Percentiles rank a stretch among this genome's conserved stretches.
Conservation (phyloP, 768 basidiomycete genomes). For the Hericium coralloides region DNA sequence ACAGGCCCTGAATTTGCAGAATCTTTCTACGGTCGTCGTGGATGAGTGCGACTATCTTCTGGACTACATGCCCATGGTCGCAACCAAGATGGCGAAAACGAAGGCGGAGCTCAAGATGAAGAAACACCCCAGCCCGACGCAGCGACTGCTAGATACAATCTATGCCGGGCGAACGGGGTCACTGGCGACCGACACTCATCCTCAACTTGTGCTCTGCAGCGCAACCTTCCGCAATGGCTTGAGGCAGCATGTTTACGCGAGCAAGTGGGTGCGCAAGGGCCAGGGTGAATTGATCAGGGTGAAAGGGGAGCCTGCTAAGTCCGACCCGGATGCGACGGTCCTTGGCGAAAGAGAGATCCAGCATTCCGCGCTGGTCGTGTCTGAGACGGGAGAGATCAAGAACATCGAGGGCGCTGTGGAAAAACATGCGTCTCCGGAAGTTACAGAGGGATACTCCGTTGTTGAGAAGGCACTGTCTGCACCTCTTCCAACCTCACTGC, state of each 20-base stretch:
- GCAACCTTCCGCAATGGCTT: slow-evolving; percentile 58
- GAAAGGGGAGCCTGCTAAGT: slow-evolving; percentile 2
- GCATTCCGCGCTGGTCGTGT: slow-evolving; percentile 61
- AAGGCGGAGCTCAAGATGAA: slow-evolving; percentile 34
- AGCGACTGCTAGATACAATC: slow-evolving; percentile 49
- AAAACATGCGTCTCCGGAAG: slow-evolving; percentile 17
- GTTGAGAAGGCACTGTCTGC: background rate
- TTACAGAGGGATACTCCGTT: slow-evolving; percentile 15
- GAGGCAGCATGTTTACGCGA: slow-evolving; percentile 42
- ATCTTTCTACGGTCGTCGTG: slow-evolving; percentile 51
- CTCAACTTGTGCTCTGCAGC: slow-evolving; percentile 62
- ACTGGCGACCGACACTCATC: slow-evolving; percentile 13
- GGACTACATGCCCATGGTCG: slow-evolving; percentile 39
- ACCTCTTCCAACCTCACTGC: background rate
- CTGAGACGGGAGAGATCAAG: slow-evolving; percentile 37
- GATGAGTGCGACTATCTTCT: slow-evolving; percentile 75
- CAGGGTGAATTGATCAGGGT: slow-evolving; percentile 14
- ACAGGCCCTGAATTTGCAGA: slow-evolving; percentile 33
- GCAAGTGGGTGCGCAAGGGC: slow-evolving; percentile 43
- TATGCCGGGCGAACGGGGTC: slow-evolving; percentile 23
- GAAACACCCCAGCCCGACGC: slow-evolving; percentile 50
- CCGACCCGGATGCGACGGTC: background rate
- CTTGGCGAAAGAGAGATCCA: slow-evolving; percentile 11
- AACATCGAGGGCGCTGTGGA: slow-evolving; percentile 45
- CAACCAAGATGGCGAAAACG: slow-evolving; percentile 28